Evolutionary conservation across 306 rosid species (phyloP).

Genomic region (Fragaria vesca): DNA sequence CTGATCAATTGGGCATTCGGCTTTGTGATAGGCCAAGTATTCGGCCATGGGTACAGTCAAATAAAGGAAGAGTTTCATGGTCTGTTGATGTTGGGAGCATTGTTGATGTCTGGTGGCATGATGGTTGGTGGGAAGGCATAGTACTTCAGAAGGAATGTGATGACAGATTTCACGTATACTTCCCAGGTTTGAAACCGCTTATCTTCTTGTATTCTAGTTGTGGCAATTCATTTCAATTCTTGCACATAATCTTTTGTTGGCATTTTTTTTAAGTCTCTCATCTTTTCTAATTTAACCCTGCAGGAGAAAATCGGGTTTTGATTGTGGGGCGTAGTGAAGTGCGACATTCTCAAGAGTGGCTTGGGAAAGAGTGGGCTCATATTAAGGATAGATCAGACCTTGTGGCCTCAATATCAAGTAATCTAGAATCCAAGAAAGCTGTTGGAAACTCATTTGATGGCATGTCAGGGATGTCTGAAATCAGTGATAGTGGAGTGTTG

Average conservation of each 20-base stretch:
- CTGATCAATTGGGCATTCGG: constrained; percentile 55
- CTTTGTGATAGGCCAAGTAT: constrained; percentile 46
- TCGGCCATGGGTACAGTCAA: constrained; percentile 47
- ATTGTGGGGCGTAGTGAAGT: constrained; percentile 38
- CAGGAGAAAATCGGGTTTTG: constrained; percentile 65
- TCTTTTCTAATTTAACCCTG: not conserved
- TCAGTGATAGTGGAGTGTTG: constrained; percentile 25
- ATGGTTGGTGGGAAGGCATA: constrained; percentile 99
- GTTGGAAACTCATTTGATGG: constrained; percentile 21
- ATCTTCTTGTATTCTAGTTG: not conserved
- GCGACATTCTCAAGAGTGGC: constrained; percentile 79
- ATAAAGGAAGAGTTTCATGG: constrained; percentile 33
- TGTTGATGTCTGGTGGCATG: constrained; percentile 88
- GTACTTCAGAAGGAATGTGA: constrained; percentile 51
- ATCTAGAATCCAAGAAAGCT: constrained; percentile 26
- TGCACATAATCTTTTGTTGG: not conserved
- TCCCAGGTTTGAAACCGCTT: constrained; percentile 53
- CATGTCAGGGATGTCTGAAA: constrained; percentile 6
- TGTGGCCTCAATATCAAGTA: constrained; percentile 33
- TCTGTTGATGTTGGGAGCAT: constrained; percentile 48
- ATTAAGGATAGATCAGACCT: constrained; percentile 63
- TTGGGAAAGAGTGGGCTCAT: constrained; percentile 53
- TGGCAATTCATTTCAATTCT: not conserved
- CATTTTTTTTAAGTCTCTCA: not conserved
- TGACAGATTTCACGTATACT: constrained; percentile 51